These are phyloP conservation scores for Fomitopsis pulvina DNA, from an alignment of 768 basidiomycete genomes.

Conservation along the genomic window DNA sequence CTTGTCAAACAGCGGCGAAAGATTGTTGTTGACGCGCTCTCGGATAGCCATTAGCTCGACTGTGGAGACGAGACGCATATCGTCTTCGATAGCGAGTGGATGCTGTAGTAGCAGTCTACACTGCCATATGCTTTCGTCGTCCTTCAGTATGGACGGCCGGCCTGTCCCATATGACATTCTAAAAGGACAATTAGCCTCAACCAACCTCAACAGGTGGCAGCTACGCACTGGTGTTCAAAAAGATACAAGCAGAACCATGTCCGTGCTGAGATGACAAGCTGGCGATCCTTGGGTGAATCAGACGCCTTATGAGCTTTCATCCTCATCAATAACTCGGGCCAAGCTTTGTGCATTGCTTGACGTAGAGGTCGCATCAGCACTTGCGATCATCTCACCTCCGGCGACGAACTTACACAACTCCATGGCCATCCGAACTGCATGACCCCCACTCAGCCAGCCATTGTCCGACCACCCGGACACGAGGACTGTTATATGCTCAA, in stretches of 20 bases:
- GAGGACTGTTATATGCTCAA: conserved; percentile 48
- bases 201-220: not conserved
- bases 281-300: conserved; percentile 56
- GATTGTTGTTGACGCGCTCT: conserved; percentile 76
- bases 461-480: conserved; percentile 94
- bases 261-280: conserved; percentile 74
- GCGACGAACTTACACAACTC: conserved; percentile 62
- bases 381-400: not conserved
- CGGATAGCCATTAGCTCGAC: conserved; percentile 90
- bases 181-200: conserved; percentile 5
- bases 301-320: conserved; percentile 66
- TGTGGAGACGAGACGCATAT: conserved; percentile 91
- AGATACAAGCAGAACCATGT: conserved; percentile 94
- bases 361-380: not conserved
- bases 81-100: conserved; percentile 85
- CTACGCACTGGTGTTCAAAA: conserved; percentile 86
- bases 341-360: conserved; percentile 84
- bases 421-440: conserved; percentile 96
- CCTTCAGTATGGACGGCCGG: conserved; percentile 85
- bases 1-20: conserved; percentile 68
- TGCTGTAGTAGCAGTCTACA: conserved; percentile 78
- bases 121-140: conserved; percentile 85
- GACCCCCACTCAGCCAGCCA: conserved; percentile 92
- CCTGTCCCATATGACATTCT: conserved; percentile 95
- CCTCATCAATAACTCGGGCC: conserved; percentile 72